Conservation (phyloP, 208 protist genomes). For the Phytomonas serpens region DNA sequence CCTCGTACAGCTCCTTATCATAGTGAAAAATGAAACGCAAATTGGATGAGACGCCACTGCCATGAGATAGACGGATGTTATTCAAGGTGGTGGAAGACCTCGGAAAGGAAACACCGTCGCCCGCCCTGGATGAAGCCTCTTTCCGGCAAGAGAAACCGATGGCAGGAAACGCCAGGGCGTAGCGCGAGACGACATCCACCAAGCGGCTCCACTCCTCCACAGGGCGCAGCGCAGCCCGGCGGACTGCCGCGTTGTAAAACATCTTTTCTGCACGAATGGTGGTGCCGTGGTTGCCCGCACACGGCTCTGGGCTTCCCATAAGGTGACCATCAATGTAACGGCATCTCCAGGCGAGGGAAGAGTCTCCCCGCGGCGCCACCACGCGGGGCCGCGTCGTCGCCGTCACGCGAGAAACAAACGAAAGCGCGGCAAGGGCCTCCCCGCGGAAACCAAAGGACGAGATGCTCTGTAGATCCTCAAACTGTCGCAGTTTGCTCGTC, state of each 20-base stretch:
- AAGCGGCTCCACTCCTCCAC: constrained; percentile 92
- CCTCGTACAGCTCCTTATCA: constrained; percentile 4
- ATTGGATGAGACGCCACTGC: constrained; percentile 37
- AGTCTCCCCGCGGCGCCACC: background rate
- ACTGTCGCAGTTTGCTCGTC: constrained; percentile 90
- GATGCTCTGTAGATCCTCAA: constrained; percentile 85
- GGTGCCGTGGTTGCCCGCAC: constrained; percentile 80
- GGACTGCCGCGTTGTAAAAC: constrained; percentile 82
- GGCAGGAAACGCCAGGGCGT: constrained; percentile 74
- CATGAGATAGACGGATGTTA: constrained; percentile 70
- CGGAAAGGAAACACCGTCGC: constrained; percentile 41
- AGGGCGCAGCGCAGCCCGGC: constrained; percentile 64
- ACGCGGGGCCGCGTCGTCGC: constrained; percentile 48
- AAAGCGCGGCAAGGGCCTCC: constrained; percentile 85
- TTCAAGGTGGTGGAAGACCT: constrained; percentile 47
- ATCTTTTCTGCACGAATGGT: constrained; percentile 82
- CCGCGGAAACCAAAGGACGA: constrained; percentile 91
- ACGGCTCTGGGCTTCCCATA: constrained; percentile 58
- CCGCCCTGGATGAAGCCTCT: background rate
- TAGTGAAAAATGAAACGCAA: constrained; percentile 28
- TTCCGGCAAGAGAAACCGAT: constrained; percentile 58
- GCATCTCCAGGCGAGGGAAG: constrained; percentile 35
- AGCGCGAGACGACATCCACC: constrained; percentile 84
- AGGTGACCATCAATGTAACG: constrained; percentile 91
- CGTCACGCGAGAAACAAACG: constrained; percentile 70